A percentile compares a stretch with the other conserved stretches of the same genome.
Conservation (phyloP, 2,329 filamentous ascomycete genomes). For the Cladophialophora psammophila region DNA sequence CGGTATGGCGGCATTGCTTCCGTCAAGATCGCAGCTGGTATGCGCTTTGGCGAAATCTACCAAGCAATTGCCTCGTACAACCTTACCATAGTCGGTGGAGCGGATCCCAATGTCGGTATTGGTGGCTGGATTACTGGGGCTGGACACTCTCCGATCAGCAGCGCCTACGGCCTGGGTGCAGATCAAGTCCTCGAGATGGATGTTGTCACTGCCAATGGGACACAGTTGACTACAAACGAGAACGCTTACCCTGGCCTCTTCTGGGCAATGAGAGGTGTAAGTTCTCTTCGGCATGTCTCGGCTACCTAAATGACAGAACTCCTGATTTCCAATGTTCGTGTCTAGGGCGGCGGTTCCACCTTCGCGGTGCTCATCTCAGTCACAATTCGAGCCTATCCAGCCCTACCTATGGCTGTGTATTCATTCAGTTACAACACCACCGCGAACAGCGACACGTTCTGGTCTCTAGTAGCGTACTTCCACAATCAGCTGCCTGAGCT, state of each 20-base stretch:
- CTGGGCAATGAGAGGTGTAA: slow-evolving; percentile 58
- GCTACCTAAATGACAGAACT: slow-evolving; percentile 42
- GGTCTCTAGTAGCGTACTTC: slow-evolving; percentile 57
- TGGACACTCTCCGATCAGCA: slow-evolving; percentile 62
- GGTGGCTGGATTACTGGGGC: slow-evolving; percentile 59
- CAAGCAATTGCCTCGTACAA: slow-evolving; percentile 56
- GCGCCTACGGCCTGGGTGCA: slow-evolving; percentile 59
- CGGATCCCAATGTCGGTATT: slow-evolving; percentile 63
- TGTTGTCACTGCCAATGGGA: slow-evolving; percentile 57
- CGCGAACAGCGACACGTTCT: slow-evolving; percentile 54
- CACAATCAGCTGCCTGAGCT: slow-evolving; percentile 36
- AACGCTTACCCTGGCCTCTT: slow-evolving; percentile 57
- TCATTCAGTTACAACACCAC: slow-evolving; percentile 50
- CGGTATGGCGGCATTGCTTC: slow-evolving; percentile 45
- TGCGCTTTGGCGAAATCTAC: slow-evolving; percentile 63
- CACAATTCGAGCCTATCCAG: slow-evolving; percentile 58
- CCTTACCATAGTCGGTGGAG: slow-evolving; percentile 61
- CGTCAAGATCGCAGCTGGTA: slow-evolving; percentile 63
- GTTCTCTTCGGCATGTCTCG: slow-evolving; percentile 24
- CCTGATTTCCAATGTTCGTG: background rate
- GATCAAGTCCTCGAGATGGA: slow-evolving; percentile 60
- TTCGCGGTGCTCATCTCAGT: slow-evolving; percentile 63
- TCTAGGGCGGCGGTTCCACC: slow-evolving; percentile 47
- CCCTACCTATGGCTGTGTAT: slow-evolving; percentile 51
- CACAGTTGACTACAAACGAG: slow-evolving; percentile 53